Evolutionary conservation across 495 filamentous ascomycete species (phyloP).

Genomic region (Penicillium steckii): DNA sequence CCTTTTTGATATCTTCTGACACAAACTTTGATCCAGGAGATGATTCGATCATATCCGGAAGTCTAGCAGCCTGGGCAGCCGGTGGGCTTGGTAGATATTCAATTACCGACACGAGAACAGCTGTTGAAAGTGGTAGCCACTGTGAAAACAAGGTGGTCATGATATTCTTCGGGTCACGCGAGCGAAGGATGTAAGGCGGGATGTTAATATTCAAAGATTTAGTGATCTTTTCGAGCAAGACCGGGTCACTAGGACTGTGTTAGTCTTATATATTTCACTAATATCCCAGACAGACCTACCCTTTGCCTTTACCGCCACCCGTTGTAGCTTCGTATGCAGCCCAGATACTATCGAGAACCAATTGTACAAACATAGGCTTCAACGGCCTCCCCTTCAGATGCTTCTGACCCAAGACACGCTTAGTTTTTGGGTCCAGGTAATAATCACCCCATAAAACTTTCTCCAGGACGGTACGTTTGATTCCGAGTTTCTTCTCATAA

Average conservation of each 20-base stretch:
- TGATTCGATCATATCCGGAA: constrained; percentile 74
- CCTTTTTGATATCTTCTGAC: constrained; percentile 63
- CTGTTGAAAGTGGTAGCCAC: constrained; percentile 94
- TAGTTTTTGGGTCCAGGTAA: constrained; percentile 96
- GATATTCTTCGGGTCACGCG: constrained; percentile 77
- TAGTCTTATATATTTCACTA: constrained; percentile 24
- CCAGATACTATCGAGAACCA: constrained; percentile 96
- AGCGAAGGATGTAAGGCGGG: constrained; percentile 78
- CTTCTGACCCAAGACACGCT: constrained; percentile 83
- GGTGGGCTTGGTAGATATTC: constrained; percentile 89
- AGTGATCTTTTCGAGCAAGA: constrained; percentile 87
- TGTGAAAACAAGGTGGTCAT: constrained; percentile 81
- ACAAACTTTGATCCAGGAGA: constrained; percentile 76
- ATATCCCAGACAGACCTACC: constrained; percentile 47
- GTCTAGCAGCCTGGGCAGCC: constrained; percentile 75
- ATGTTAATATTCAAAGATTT: constrained; percentile 85
- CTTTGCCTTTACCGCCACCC: constrained; percentile 77
- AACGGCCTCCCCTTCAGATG: constrained; percentile 88
- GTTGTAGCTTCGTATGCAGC: constrained; percentile 92
- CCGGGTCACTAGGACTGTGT: constrained; percentile 61
- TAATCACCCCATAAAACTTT: constrained; percentile 97
- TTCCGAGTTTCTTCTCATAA: constrained; percentile 96
- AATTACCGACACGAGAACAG: constrained; percentile 85
- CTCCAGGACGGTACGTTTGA: constrained; percentile 86
- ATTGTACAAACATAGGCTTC: constrained; percentile 97